phyloP scores from a whole-genome alignment of 148 eudicot genomes.

The Dysphania ambrosioides region DNA sequence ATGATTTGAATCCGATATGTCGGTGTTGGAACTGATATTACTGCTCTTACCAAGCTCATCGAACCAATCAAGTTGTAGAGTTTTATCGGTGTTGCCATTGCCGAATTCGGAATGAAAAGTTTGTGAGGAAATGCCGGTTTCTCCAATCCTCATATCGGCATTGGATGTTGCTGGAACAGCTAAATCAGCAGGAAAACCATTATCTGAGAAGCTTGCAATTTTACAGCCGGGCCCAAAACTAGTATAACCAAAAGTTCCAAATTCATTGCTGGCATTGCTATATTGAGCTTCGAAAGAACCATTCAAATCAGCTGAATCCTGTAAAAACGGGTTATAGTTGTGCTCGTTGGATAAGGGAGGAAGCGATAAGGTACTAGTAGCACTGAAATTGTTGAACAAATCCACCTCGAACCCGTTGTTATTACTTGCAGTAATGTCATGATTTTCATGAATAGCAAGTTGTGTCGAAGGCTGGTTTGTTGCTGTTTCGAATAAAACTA shows the following conservation, averaged over 20 bases:
- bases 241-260: slow-evolving; percentile 11
- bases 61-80: slow-evolving; percentile 1
- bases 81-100: background rate
- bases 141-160: no score
- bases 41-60: background rate
- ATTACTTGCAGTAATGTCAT: background rate
- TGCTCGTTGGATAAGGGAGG: slow-evolving; percentile 4
- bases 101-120: slow-evolving; percentile 9
- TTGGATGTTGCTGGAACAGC: background rate
- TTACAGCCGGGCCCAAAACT: background rate
- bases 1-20: background rate
- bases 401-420: slow-evolving; percentile 14
- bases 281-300: background rate
- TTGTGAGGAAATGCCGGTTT: background rate
- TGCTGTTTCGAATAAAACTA: slow-evolving; percentile 41
- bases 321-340: slow-evolving; percentile 66
- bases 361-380: background rate
- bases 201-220: background rate
- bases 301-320: slow-evolving; percentile 29
- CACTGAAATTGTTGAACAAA: slow-evolving; percentile 9
- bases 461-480: slow-evolving; percentile 17
- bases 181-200: slow-evolving; percentile 20
- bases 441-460: background rate
- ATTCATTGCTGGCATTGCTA: background rate
- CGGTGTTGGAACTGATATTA: slow-evolving; percentile 6